Evolutionary conservation across 179 eudicot species (phyloP), one percentile per base, ranked within the genome.

Genomic region (Camellia oleifera): DNA sequence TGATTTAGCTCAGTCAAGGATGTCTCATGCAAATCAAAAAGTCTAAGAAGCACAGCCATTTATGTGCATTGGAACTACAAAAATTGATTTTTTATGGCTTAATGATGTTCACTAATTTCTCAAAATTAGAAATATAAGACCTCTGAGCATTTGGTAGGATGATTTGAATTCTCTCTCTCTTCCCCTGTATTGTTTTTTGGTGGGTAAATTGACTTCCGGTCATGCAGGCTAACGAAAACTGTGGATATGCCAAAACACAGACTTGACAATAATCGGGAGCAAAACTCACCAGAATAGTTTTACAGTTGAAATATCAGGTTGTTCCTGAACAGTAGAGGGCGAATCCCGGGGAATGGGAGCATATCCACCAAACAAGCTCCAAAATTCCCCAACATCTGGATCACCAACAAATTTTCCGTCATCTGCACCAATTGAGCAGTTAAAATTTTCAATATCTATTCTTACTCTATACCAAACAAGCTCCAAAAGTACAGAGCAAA

Each of bases 341-440:
- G 82, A 66, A 74, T 90, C 90, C 61, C 80, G 84, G 13, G 97
- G 88, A 82, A 92, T 87, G 69, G 97, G 97, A 83, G 97, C 97
- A 86, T 89, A 92, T 53, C 97, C 97, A 77, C 97, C 97, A 82
- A 92, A 92, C 20, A 89, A 84, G 83, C 86, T 89, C 97, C 97
- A 92, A 70, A 92, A 91, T 69, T 91, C 97, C 74, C 97, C 97
- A 65, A 85, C 93, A 81, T 91, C 97, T 68, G 94, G 81, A 80
- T 92, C 97, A 65, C 91, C 94, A 62, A 91, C 92, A 81, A 92
- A 83, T 76, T 88, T 92, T 66, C 97, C 97, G 84, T 91, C 97
- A 83, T 92, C 97, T 92, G 83, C 73, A 87, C 53, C 61, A 56
- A 74, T 4, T 66, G n/a, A 57, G 54, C 54, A 81, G 77, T 60